Conservation (phyloP, 2,329 filamentous ascomycete species). For the Diaporthe citrichinensis region DNA sequence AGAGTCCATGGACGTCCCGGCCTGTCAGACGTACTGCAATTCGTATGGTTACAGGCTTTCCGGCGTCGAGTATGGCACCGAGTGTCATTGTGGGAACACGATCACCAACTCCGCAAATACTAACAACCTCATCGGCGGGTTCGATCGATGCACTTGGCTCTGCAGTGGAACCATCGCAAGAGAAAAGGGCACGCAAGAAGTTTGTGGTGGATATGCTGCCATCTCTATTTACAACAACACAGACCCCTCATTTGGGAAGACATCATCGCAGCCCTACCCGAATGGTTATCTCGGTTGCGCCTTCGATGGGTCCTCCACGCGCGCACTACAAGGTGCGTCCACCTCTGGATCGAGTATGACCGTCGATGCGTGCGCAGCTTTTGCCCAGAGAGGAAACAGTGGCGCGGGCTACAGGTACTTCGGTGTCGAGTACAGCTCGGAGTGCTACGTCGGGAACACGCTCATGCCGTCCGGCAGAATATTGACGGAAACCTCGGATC, state of each 20-base stretch:
- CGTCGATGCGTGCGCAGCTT: neutral
- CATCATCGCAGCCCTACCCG: neutral
- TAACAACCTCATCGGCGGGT: constrained; percentile 1
- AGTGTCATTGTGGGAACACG: neutral
- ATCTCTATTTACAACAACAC: constrained; percentile 30
- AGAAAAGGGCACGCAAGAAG: constrained; percentile 39
- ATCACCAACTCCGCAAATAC: constrained; percentile 7
- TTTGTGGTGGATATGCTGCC: constrained; percentile 43
- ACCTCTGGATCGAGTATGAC: neutral
- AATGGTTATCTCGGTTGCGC: neutral
- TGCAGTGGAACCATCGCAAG: constrained; percentile 40
- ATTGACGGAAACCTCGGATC: constrained; percentile 11
- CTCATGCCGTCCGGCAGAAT: constrained; percentile 6
- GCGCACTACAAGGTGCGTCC: neutral
- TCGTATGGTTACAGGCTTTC: neutral
- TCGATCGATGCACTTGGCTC: constrained; percentile 1
- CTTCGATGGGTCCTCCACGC: neutral
- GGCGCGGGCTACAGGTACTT: constrained; percentile 17
- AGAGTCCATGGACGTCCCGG: neutral
- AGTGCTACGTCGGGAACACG: constrained; percentile 8
- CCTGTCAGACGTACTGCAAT: constrained; percentile 14
- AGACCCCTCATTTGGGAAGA: constrained; percentile 42
- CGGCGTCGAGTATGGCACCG: constrained; percentile 5
- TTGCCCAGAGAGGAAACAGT: constrained; percentile 4
- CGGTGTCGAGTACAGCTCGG: constrained; percentile 2